Percentiles rank a stretch among this genome's conserved stretches.
Evolutionary conservation across 2,329 filamentous ascomycete species (phyloP).

Genomic region (Calonectria pteridis): DNA sequence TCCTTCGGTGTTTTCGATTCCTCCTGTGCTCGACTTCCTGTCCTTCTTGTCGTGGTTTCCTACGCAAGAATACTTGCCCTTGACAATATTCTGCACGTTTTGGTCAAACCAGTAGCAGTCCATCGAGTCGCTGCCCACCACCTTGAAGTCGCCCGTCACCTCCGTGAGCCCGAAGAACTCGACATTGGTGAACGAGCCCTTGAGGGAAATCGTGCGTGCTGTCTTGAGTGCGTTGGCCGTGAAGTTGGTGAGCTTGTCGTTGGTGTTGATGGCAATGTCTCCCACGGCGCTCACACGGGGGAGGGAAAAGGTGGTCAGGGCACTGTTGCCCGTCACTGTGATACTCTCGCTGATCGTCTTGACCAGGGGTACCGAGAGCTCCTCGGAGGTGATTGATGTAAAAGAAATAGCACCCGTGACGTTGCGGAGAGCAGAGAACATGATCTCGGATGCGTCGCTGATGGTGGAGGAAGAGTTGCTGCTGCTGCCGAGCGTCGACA

Average conservation of each 20-base stretch:
- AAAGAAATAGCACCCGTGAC: constrained; percentile 42
- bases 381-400: constrained; percentile 34
- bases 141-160: constrained; percentile 45
- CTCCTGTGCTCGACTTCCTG: constrained; percentile 42
- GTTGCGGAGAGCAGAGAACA: constrained; percentile 40
- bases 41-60: constrained; percentile 43
- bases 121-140: constrained; percentile 42
- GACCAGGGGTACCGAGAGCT: constrained; percentile 42
- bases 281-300: constrained; percentile 37
- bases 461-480: constrained; percentile 44
- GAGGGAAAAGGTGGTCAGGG: constrained; percentile 40
- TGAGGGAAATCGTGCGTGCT: constrained; percentile 41
- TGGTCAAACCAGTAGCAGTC: constrained; percentile 48
- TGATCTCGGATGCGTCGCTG: constrained; percentile 30
- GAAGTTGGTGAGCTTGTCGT: constrained; percentile 42
- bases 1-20: constrained; percentile 44
- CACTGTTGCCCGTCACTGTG: constrained; percentile 41
- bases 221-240: constrained; percentile 45
- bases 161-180: constrained; percentile 44
- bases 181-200: constrained; percentile 42
- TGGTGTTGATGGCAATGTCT: constrained; percentile 39
- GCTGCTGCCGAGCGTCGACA: constrained; percentile 38
- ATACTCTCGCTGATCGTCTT: constrained; percentile 41
- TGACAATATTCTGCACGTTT: constrained; percentile 42
- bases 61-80: constrained; percentile 41